phyloP scores from a whole-genome alignment of 2,329 filamentous ascomycete genomes.

The Ustulina deusta region DNA sequence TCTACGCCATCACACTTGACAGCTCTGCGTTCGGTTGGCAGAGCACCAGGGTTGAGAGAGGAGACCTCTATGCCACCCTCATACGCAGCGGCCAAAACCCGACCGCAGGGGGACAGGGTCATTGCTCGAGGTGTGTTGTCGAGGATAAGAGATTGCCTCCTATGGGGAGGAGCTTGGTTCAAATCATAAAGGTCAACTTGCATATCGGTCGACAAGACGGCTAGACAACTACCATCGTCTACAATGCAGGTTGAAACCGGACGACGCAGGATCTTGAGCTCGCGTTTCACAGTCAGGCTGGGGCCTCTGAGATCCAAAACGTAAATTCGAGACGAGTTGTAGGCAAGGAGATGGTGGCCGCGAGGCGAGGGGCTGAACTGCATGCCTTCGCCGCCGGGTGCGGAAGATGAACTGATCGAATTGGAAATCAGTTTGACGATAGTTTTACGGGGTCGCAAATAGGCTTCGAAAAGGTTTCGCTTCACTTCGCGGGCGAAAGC shows the following conservation, averaged over 20 bases:
- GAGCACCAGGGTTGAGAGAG: slow-evolving; percentile 73
- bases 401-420: slow-evolving; percentile 85
- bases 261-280: slow-evolving; percentile 82
- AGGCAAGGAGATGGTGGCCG: slow-evolving; percentile 80
- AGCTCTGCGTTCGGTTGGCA: slow-evolving; percentile 75
- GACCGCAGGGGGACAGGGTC: slow-evolving; percentile 82
- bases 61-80: slow-evolving; percentile 90
- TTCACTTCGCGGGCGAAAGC: slow-evolving; percentile 78
- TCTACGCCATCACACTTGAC: slow-evolving; percentile 85
- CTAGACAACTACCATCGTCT: slow-evolving; percentile 80
- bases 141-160: slow-evolving; percentile 79
- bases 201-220: slow-evolving; percentile 83
- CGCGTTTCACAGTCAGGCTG: slow-evolving; percentile 74
- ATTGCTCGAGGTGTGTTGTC: slow-evolving; percentile 84
- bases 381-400: slow-evolving; percentile 86
- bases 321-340: slow-evolving; percentile 87
- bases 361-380: slow-evolving; percentile 83
- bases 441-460: slow-evolving; percentile 76
- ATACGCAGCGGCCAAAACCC: slow-evolving; percentile 86
- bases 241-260: slow-evolving; percentile 82
- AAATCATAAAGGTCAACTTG: slow-evolving; percentile 90
- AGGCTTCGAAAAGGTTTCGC: slow-evolving; percentile 81
- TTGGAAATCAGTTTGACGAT: slow-evolving; percentile 84
- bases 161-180: slow-evolving; percentile 70
- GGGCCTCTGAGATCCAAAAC: slow-evolving; percentile 75